Evolutionary conservation across 352 stramenopile genomes (phyloP).

Genomic region (Pythium insidiosum): DNA sequence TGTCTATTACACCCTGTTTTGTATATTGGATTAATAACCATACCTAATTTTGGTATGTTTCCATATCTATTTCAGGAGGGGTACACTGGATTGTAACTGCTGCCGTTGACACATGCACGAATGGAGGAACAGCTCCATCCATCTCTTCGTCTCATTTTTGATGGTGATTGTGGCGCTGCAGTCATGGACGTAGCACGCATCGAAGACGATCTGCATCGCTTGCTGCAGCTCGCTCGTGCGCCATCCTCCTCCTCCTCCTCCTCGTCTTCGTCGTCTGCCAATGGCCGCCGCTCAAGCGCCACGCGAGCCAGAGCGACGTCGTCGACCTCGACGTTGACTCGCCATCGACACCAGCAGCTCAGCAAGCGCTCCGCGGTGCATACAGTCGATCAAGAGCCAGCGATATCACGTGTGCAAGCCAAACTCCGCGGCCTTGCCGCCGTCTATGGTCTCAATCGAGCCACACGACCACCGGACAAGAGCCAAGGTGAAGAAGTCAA

Average conservation of each 20-base stretch:
- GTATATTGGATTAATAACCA: no score
- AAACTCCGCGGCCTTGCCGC: conserved; percentile 13
- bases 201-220: conserved; percentile 49
- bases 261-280: not conserved
- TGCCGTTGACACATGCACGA: no score
- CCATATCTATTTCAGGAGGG: no score
- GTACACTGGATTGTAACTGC: no score
- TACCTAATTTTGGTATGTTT: no score
- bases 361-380: not conserved
- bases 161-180: not conserved
- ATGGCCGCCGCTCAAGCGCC: not conserved
- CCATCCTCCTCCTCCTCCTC: no score
- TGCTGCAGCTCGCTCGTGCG: conserved; percentile 38
- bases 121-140: not conserved
- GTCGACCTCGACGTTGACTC: not conserved
- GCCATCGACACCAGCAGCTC: conserved; percentile 5
- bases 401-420: conserved; percentile 3
- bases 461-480: not conserved
- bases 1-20: no score
- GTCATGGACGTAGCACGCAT: conserved; percentile 22
- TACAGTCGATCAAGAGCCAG: not conserved
- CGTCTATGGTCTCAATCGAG: conserved; percentile 9
- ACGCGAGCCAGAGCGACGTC: not conserved
- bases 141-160: not conserved
- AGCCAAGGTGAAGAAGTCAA: conserved; percentile 1